A percentile compares a stretch with the other conserved stretches of the same genome.
Conservation (phyloP, 306 rosid genomes). For the Sophora flavescens region DNA sequence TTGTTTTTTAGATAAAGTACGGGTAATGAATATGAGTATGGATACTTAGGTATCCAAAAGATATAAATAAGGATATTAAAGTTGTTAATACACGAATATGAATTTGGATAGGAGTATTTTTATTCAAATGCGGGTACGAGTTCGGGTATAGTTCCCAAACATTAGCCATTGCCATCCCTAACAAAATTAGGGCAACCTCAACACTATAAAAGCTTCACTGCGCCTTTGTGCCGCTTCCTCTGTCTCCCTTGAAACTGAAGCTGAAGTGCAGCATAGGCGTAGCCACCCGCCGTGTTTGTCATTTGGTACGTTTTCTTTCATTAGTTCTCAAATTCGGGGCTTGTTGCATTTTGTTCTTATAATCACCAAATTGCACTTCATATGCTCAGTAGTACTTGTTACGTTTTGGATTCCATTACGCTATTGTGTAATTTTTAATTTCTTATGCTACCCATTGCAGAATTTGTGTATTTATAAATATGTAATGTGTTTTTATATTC, state of each 20-base stretch:
- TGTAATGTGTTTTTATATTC: background rate
- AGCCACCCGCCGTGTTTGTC: no score
- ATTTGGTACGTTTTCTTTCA: constrained; percentile 4
- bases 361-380: background rate
- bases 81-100: no score
- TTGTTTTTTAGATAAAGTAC: no score
- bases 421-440: no score
- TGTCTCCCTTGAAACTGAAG: background rate
- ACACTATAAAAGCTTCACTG: background rate
- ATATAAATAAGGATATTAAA: no score
- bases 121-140: no score
- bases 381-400: background rate
- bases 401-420: background rate
- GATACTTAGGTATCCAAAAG: no score
- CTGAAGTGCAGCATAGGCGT: background rate
- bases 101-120: no score
- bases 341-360: background rate
- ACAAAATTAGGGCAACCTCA: constrained; percentile 26
- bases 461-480: background rate
- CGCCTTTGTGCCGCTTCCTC: background rate
- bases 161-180: no score
- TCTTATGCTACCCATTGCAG: no score
- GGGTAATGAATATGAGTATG: no score
- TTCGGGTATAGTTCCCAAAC: no score
- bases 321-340: background rate